These are phyloP conservation scores for Fusarium decemcellulare DNA, from an alignment of 2,329 filamentous ascomycete genomes.

Conservation along the genomic window DNA sequence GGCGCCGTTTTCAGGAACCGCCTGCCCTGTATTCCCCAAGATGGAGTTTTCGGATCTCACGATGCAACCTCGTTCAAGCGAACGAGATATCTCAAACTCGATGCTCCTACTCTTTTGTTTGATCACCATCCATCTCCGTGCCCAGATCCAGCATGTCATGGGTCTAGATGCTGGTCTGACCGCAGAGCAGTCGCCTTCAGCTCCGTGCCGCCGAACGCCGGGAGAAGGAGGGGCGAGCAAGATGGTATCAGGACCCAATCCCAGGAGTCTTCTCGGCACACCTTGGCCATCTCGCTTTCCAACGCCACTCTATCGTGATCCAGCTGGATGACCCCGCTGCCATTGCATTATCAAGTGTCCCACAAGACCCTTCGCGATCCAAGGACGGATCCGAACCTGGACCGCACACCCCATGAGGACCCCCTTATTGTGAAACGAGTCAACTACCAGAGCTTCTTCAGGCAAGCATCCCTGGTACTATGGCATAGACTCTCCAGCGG, in stretches of 20 bases:
- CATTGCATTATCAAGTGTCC: conserved; percentile 15
- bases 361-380: conserved; percentile 16
- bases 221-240: not conserved
- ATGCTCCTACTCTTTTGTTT: conserved; percentile 29
- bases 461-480: conserved; percentile 33
- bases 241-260: not conserved
- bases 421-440: conserved; percentile 44
- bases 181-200: conserved; percentile 1
- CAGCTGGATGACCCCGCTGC: conserved; percentile 10
- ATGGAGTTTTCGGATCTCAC: conserved; percentile 20
- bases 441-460: conserved; percentile 35
- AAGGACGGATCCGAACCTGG: conserved; percentile 35
- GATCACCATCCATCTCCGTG: conserved; percentile 29
- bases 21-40: conserved; percentile 1
- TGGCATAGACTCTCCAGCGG: conserved; percentile 39
- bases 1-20: conserved; percentile 21
- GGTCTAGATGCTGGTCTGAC: conserved; percentile 22
- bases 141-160: conserved; percentile 17
- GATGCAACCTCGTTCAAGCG: conserved; percentile 31
- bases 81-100: conserved; percentile 31
- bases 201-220: not conserved
- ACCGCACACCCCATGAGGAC: conserved; percentile 34
- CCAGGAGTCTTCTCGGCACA: conserved; percentile 17
- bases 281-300: conserved; percentile 12
- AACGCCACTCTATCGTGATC: conserved; percentile 29